Percentiles rank a stretch among this genome's conserved stretches.
Conservation (phyloP, 495 filamentous ascomycete species). For the Neurospora discreta region DNA sequence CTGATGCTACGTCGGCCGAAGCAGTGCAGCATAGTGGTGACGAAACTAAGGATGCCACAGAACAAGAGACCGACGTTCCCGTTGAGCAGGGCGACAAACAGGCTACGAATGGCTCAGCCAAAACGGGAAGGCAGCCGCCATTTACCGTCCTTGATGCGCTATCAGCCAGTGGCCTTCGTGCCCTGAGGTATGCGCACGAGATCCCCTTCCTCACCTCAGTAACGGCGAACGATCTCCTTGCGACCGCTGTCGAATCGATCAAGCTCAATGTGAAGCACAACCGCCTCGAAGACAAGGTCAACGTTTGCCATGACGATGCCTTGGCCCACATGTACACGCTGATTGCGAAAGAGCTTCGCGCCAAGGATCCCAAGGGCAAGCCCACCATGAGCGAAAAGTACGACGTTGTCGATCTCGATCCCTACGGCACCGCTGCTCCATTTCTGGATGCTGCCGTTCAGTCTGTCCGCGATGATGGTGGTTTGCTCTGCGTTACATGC, state of each 20-base stretch:
- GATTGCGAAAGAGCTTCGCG: constrained; percentile 30
- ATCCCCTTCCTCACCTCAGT: constrained; percentile 71
- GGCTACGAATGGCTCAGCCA: constrained; percentile 11
- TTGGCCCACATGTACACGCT: constrained; percentile 78
- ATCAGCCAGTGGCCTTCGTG: constrained; percentile 87
- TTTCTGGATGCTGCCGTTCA: constrained; percentile 88
- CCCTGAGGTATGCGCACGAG: constrained; percentile 84
- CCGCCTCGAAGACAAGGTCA: constrained; percentile 55
- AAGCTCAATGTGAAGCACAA: constrained; percentile 77
- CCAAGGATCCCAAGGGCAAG: constrained; percentile 15
- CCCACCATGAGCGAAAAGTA: constrained; percentile 42
- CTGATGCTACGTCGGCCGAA: constrained; percentile 1
- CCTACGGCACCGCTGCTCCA: constrained; percentile 83
- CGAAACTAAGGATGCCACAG: constrained; percentile 15
- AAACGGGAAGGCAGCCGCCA: constrained; percentile 11
- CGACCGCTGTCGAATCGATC: constrained; percentile 68
- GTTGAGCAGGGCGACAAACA: constrained; percentile 1
- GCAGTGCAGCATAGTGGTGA: constrained; percentile 2
- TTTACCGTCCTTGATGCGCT: constrained; percentile 90
- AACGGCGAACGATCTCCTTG: constrained; percentile 81
- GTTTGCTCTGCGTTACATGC: constrained; percentile 89
- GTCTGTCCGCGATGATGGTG: constrained; percentile 67
- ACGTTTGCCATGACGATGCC: constrained; percentile 65
- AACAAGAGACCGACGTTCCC: constrained; percentile 4
- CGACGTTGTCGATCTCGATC: constrained; percentile 93